Percentiles rank a stretch among this genome's conserved stretches.
Conservation (phyloP, 2,329 filamentous ascomycete genomes). For the Ampelomyces quisqualis region DNA sequence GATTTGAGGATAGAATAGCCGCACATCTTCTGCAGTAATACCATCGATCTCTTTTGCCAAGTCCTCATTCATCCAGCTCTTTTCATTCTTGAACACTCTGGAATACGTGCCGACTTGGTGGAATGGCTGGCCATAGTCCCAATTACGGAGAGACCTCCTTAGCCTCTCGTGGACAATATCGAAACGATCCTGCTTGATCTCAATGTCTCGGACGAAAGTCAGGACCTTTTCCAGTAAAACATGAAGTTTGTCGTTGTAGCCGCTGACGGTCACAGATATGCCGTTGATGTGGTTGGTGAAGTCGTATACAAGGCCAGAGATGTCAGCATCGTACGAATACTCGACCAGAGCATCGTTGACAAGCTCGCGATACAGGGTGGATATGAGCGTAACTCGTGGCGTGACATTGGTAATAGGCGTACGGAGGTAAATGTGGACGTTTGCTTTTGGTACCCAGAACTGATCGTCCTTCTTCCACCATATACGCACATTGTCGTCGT, state of each 20-base stretch:
- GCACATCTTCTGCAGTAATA: slow-evolving; percentile 72
- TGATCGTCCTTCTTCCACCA: slow-evolving; percentile 99
- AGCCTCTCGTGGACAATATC: slow-evolving; percentile 86
- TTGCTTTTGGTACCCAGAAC: slow-evolving; percentile 97
- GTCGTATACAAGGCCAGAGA: slow-evolving; percentile 83
- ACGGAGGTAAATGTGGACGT: slow-evolving; percentile 75
- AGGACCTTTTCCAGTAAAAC: slow-evolving; percentile 89
- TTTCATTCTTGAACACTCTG: slow-evolving; percentile 75
- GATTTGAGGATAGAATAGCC: slow-evolving; percentile 75
- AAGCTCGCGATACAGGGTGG: slow-evolving; percentile 77
- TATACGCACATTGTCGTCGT: slow-evolving; percentile 75
- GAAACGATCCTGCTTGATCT: slow-evolving; percentile 84
- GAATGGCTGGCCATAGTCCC: slow-evolving; percentile 84
- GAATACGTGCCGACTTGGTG: slow-evolving; percentile 83
- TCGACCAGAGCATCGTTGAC: slow-evolving; percentile 87
- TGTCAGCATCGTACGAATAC: slow-evolving; percentile 93
- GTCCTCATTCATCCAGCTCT: slow-evolving; percentile 77
- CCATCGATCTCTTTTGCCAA: slow-evolving; percentile 72
- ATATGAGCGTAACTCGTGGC: slow-evolving; percentile 75
- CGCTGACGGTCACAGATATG: slow-evolving; percentile 74
- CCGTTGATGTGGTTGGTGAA: slow-evolving; percentile 73
- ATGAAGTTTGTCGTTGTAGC: slow-evolving; percentile 95
- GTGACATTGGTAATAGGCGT: slow-evolving; percentile 79
- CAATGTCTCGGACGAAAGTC: slow-evolving; percentile 77
- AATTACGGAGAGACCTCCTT: slow-evolving; percentile 76